Conservation (phyloP, 495 filamentous ascomycete genomes). For the Podospora anserina region DNA sequence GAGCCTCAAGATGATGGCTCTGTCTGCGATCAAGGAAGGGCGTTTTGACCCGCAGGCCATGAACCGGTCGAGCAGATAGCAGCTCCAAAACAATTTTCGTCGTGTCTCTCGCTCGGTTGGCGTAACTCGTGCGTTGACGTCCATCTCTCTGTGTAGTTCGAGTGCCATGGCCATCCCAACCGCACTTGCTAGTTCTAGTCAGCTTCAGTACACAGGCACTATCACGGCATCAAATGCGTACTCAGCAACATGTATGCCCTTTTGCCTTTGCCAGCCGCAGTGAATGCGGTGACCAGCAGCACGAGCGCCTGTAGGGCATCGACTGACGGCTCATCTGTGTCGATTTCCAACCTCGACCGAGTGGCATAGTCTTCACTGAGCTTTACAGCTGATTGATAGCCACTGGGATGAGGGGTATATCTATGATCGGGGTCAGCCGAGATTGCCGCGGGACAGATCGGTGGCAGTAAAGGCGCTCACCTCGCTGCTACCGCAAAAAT, state of each 20-base stretch:
- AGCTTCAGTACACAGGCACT: neutral
- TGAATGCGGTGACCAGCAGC: conserved; percentile 71
- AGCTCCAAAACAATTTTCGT: conserved; percentile 76
- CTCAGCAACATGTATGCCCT: conserved; percentile 81
- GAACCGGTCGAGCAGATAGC: conserved; percentile 79
- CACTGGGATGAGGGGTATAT: conserved; percentile 60
- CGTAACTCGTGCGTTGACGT: conserved; percentile 53
- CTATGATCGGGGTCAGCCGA: conserved; percentile 37
- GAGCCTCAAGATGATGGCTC: conserved; percentile 67
- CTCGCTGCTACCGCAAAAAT: conserved; percentile 70
- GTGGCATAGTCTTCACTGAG: conserved; percentile 65
- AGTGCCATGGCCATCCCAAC: conserved; percentile 78
- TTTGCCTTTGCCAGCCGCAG: conserved; percentile 73
- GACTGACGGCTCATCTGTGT: conserved; percentile 74
- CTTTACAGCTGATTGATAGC: conserved; percentile 57
- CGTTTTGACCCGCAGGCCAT: conserved; percentile 73
- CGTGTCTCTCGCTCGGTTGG: conserved; percentile 67
- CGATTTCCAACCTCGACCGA: conserved; percentile 63
- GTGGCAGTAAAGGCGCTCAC: conserved; percentile 37
- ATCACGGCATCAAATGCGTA: conserved; percentile 37
- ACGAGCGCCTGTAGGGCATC: conserved; percentile 72
- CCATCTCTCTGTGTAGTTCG: conserved; percentile 69
- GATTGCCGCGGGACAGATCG: neutral
- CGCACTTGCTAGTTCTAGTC: conserved; percentile 56
- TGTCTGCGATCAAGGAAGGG: conserved; percentile 70